Conservation (phyloP, 139 green algal genomes). For the Picochlorum sp. region DNA sequence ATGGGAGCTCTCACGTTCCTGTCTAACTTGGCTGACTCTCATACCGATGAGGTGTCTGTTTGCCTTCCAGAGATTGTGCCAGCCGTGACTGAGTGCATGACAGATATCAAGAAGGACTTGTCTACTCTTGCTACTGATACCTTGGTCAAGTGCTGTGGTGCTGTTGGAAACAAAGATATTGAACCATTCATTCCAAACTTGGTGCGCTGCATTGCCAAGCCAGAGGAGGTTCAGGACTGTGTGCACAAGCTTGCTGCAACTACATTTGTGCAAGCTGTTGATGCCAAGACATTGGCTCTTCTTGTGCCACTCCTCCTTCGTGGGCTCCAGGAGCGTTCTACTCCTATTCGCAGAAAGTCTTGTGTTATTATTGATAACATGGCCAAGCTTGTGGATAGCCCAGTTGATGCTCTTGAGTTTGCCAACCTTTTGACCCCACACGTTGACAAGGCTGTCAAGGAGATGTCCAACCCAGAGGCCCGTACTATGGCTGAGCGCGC, state of each 20-base stretch:
- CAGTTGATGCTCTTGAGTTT: slow-evolving; percentile 73
- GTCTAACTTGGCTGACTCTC: slow-evolving; percentile 35
- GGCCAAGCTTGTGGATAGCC: slow-evolving; percentile 58
- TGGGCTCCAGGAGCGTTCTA: slow-evolving; percentile 73
- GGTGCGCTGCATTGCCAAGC: slow-evolving; percentile 66
- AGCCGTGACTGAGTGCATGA: slow-evolving; percentile 49
- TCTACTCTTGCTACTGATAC: slow-evolving; percentile 30
- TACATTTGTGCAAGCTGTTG: slow-evolving; percentile 68
- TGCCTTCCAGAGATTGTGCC: slow-evolving; percentile 71
- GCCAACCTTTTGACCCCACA: slow-evolving; percentile 68
- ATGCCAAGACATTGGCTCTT: slow-evolving; percentile 72
- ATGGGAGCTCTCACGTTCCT: slow-evolving; percentile 55
- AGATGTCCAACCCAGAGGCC: slow-evolving; percentile 87
- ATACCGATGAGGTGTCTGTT: slow-evolving; percentile 44
- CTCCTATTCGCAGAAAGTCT: slow-evolving; percentile 83
- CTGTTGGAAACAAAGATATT: slow-evolving; percentile 82
- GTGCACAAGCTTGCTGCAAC: slow-evolving; percentile 86
- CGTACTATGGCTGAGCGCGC: slow-evolving; percentile 54
- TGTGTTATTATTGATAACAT: slow-evolving; percentile 88
- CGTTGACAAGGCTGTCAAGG: slow-evolving; percentile 59
- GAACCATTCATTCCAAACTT: slow-evolving; percentile 76
- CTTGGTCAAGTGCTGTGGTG: slow-evolving; percentile 34
- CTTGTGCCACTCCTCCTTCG: slow-evolving; percentile 81
- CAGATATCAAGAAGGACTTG: slow-evolving; percentile 62
- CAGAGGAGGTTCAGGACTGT: slow-evolving; percentile 65